A percentile compares a stretch with the other conserved stretches of the same genome.
Evolutionary conservation across 2,329 filamentous ascomycete genomes (phyloP).

Genomic region (Penicillium janthinellum): DNA sequence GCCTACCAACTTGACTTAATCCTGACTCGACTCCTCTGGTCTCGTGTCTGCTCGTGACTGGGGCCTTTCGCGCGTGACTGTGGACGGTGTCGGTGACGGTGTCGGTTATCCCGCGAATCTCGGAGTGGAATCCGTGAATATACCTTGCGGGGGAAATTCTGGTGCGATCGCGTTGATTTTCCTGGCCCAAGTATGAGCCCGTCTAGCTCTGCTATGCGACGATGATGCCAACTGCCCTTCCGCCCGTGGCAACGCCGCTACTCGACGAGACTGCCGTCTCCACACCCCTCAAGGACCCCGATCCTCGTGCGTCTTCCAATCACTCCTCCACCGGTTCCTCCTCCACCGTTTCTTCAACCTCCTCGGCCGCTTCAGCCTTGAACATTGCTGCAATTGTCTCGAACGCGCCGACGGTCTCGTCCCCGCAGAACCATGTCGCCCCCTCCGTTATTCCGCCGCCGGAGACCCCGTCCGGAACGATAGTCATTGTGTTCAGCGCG

Average conservation of each 20-base stretch:
- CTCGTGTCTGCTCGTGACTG: not conserved
- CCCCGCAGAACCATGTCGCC: conserved; percentile 6
- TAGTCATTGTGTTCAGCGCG: conserved; percentile 68
- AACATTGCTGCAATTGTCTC: conserved; percentile 16
- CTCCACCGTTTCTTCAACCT: conserved; percentile 1
- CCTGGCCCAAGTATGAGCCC: conserved; percentile 31
- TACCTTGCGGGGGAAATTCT: not conserved
- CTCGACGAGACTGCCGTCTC: conserved; percentile 28
- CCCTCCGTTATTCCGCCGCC: not conserved
- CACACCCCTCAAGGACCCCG: conserved; percentile 23
- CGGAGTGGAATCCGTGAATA: not conserved
- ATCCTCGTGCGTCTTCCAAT: conserved; percentile 7
- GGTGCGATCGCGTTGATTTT: not conserved
- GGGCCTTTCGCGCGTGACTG: not conserved
- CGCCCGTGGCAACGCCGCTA: conserved; percentile 38
- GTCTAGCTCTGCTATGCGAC: conserved; percentile 32
- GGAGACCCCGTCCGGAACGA: conserved; percentile 33
- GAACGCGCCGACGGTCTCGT: not conserved
- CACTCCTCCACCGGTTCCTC: conserved; percentile 12
- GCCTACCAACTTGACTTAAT: not conserved
- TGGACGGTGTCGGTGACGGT: not conserved
- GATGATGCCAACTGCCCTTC: conserved; percentile 39
- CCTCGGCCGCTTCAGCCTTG: conserved; percentile 15
- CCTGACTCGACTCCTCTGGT: not conserved
- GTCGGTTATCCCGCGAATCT: not conserved